These are phyloP conservation scores for Saccharomyces hybrid DNA, from an alignment of 1,139 yeast species.

Conservation along the genomic window DNA sequence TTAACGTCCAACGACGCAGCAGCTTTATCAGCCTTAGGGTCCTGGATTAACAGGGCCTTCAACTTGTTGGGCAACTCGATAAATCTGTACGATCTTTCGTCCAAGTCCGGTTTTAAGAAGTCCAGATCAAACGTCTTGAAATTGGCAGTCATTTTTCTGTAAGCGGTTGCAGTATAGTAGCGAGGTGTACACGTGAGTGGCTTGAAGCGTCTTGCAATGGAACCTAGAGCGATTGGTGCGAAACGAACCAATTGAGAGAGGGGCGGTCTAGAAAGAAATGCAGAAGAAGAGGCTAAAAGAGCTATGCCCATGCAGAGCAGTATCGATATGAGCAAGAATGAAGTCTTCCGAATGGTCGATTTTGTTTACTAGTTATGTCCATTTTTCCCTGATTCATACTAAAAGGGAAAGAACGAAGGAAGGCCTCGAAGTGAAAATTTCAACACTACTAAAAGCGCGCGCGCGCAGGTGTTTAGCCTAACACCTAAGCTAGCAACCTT, in stretches of 20 bases:
- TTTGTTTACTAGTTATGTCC: not conserved
- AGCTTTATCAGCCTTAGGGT: conserved; percentile 76
- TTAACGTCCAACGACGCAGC: conserved; percentile 92
- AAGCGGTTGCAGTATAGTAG: not conserved
- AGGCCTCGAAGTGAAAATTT: not conserved
- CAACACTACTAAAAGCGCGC: not conserved
- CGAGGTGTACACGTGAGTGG: not conserved
- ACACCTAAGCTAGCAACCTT: not conserved
- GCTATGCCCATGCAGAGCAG: conserved; percentile 8
- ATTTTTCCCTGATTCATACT: not conserved
- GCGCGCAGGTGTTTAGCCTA: not conserved
- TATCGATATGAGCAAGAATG: not conserved
- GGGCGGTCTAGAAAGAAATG: not conserved
- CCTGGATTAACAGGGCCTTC: conserved; percentile 71
- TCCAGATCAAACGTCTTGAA: conserved; percentile 13
- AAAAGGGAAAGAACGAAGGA: not conserved
- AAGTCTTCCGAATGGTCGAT: not conserved
- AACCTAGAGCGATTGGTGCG: not conserved
- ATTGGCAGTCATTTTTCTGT: not conserved
- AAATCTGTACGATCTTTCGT: conserved; percentile 67
- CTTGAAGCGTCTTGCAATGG: not conserved
- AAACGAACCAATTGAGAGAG: conserved; percentile 1
- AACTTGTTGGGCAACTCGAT: conserved; percentile 61
- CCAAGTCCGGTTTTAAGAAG: conserved; percentile 55
- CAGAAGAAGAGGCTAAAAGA: conserved; percentile 1